phyloP scores from a whole-genome alignment of 768 basidiomycete genomes.

The Leucocoprinus sp. region DNA sequence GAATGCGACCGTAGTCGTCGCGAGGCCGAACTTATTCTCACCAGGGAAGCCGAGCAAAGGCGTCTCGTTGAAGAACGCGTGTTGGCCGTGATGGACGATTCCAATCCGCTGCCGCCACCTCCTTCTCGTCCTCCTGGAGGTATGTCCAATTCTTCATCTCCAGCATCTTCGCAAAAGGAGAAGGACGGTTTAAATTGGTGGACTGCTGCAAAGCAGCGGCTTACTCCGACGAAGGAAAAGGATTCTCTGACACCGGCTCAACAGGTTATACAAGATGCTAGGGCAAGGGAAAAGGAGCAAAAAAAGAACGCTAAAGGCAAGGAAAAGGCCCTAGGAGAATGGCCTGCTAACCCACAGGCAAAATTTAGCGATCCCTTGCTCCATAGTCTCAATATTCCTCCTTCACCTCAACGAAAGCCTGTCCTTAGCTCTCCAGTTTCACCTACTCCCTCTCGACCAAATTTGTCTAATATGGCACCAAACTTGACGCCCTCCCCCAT shows the following conservation, averaged over 20 bases:
- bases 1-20: slow-evolving; percentile 69
- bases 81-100: slow-evolving; percentile 59
- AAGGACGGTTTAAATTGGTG: slow-evolving; percentile 68
- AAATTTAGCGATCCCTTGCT: slow-evolving; percentile 54
- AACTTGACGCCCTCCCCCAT: slow-evolving; percentile 62
- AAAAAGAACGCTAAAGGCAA: slow-evolving; percentile 40
- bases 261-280: slow-evolving; percentile 69
- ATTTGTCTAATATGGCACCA: slow-evolving; percentile 37
- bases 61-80: slow-evolving; percentile 66
- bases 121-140: slow-evolving; percentile 56
- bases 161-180: slow-evolving; percentile 56
- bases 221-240: slow-evolving; percentile 73
- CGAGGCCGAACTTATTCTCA: slow-evolving; percentile 74
- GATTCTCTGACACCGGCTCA: slow-evolving; percentile 77
- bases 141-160: slow-evolving; percentile 50
- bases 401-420: slow-evolving; percentile 37
- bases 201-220: slow-evolving; percentile 61
- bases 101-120: slow-evolving; percentile 44
- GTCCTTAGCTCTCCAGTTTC: slow-evolving; percentile 51
- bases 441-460: slow-evolving; percentile 54
- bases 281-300: slow-evolving; percentile 55
- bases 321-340: slow-evolving; percentile 33
- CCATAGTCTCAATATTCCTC: slow-evolving; percentile 44
- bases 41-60: slow-evolving; percentile 61
- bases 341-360: slow-evolving; percentile 44